phyloP scores from a whole-genome alignment of 768 basidiomycete species.

The Tylopilus felleus region DNA sequence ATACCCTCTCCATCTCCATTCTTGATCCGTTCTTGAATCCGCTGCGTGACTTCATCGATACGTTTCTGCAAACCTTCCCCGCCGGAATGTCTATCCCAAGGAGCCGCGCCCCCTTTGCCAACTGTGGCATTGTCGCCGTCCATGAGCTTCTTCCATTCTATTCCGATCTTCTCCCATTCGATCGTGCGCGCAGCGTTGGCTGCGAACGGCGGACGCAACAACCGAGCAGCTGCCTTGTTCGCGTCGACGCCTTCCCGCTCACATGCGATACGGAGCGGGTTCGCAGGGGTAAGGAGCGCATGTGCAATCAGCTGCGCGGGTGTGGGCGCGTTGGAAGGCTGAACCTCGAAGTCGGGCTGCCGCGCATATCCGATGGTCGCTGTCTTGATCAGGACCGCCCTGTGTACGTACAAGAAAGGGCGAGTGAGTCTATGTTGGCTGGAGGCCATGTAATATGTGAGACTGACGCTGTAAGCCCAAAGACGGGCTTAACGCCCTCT shows the following conservation, averaged over 20 bases:
- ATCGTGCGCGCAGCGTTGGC: conserved; percentile 10
- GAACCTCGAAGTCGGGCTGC: conserved; percentile 43
- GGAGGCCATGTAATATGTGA: not conserved
- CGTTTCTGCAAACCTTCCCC: not conserved
- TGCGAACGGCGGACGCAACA: conserved; percentile 11
- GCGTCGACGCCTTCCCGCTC: conserved; percentile 26
- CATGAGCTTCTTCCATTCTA: conserved; percentile 20
- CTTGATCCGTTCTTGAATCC: not conserved
- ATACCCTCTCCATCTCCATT: not conserved
- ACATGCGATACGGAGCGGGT: conserved; percentile 24
- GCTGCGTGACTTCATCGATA: conserved; percentile 4
- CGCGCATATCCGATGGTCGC: conserved; percentile 49
- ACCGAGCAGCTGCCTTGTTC: conserved; percentile 9
- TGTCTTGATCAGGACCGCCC: conserved; percentile 49
- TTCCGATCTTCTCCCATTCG: conserved; percentile 22
- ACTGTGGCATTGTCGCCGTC: not conserved
- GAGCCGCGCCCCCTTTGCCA: not conserved
- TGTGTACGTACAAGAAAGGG: conserved; percentile 14
- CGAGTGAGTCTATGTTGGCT: not conserved
- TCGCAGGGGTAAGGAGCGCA: conserved; percentile 35
- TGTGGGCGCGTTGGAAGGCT: conserved; percentile 42
- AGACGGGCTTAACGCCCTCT: conserved; percentile 84
- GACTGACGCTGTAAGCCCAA: conserved; percentile 81
- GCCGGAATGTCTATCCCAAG: not conserved
- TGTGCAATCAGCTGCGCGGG: conserved; percentile 41